phyloP scores from a whole-genome alignment of 495 filamentous ascomycete species.

The Penicillium crystallinum region DNA sequence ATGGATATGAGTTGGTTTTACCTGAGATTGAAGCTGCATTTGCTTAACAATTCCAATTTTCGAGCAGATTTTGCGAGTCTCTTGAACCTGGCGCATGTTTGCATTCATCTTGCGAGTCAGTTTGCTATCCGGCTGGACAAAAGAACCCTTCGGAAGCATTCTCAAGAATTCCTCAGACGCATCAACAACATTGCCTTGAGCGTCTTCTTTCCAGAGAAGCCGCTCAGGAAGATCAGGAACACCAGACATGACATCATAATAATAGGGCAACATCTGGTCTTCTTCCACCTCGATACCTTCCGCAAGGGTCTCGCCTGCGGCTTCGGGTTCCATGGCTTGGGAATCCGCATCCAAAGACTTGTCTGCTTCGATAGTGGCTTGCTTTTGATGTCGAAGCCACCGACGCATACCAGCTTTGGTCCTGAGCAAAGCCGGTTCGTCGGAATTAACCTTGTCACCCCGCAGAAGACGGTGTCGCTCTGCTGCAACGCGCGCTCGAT shows the following conservation, averaged over 20 bases:
- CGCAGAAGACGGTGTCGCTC: slow-evolving; percentile 76
- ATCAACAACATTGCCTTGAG: slow-evolving; percentile 79
- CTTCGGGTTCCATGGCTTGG: slow-evolving; percentile 41
- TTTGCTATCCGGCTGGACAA: slow-evolving; percentile 69
- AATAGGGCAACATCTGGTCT: slow-evolving; percentile 77
- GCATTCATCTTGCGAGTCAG: slow-evolving; percentile 76
- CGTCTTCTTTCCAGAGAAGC: slow-evolving; percentile 81
- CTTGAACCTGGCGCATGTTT: slow-evolving; percentile 94
- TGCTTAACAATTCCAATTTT: slow-evolving; percentile 98
- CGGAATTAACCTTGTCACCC: slow-evolving; percentile 74
- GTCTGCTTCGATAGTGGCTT: slow-evolving; percentile 48
- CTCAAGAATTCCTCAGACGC: slow-evolving; percentile 74
- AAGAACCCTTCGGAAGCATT: slow-evolving; percentile 67
- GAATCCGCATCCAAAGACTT: slow-evolving; percentile 46
- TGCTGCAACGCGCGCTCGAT: slow-evolving; percentile 79
- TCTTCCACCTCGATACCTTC: slow-evolving; percentile 88
- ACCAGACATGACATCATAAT: slow-evolving; percentile 81
- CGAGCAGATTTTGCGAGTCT: slow-evolving; percentile 89
- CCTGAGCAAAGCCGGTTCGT: slow-evolving; percentile 81
- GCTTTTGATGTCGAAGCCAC: slow-evolving; percentile 70
- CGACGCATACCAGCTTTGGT: slow-evolving; percentile 74
- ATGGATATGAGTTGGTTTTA: slow-evolving; percentile 44
- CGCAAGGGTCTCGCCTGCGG: slow-evolving; percentile 67
- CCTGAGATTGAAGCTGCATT: slow-evolving; percentile 97
- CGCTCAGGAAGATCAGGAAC: slow-evolving; percentile 77